Evolutionary conservation across 768 basidiomycete species (phyloP).

Genomic region (Leccinellum rugosiceps): DNA sequence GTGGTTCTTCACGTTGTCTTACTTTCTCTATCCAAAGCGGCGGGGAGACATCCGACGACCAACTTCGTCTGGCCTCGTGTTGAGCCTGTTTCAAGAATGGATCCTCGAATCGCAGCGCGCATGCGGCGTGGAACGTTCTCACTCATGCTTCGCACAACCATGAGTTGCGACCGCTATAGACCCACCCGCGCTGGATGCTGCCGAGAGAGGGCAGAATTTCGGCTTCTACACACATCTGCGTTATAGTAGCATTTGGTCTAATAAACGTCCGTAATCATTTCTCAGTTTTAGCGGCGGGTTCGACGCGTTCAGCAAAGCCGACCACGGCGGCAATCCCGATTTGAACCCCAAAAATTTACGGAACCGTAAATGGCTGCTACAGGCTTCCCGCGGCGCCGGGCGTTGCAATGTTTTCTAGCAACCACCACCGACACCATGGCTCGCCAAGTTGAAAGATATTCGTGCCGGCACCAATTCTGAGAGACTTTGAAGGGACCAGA

Average conservation of each 20-base stretch:
- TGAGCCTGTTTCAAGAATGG: not conserved
- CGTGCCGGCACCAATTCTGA: not conserved
- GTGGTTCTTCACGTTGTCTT: not conserved
- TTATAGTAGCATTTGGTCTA: not conserved
- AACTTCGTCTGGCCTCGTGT: not conserved
- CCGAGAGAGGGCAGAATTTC: not conserved
- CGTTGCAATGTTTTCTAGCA: not conserved
- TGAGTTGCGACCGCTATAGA: not conserved
- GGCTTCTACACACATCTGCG: not conserved
- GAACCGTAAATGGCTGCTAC: not conserved
- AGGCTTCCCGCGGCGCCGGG: not conserved
- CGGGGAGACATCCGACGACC: not conserved
- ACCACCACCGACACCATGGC: not conserved
- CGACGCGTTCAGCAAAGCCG: not conserved
- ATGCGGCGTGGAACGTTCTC: not conserved
- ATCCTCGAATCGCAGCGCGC: not conserved
- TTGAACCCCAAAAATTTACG: not conserved
- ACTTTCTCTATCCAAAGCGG: not conserved
- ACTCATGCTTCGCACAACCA: not conserved
- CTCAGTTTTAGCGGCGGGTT: not conserved
- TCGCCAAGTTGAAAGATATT: not conserved
- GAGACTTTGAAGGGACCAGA: not conserved
- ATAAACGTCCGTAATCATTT: not conserved
- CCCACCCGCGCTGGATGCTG: not conserved
- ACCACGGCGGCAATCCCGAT: not conserved